These are phyloP conservation scores for Hypomyces perniciosus DNA, from an alignment of 2,329 filamentous ascomycete genomes.

Conservation along the genomic window DNA sequence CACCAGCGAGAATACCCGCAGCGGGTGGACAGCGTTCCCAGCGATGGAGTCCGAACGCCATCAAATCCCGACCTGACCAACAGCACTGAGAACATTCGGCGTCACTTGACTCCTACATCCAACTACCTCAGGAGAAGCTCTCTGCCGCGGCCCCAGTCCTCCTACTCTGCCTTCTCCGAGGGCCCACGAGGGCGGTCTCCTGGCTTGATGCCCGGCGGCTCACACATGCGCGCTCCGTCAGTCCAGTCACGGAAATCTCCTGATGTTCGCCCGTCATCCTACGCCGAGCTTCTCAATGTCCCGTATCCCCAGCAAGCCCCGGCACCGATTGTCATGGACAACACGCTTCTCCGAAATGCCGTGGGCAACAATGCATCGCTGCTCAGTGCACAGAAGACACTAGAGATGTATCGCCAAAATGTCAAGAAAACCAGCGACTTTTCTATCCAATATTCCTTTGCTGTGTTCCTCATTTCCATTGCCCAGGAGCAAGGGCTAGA, in stretches of 20 bases:
- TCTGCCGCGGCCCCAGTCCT: slow-evolving; percentile 64
- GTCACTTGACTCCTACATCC: slow-evolving; percentile 57
- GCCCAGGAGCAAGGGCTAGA: slow-evolving; percentile 70
- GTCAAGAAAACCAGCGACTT: slow-evolving; percentile 94
- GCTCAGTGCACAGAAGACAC: slow-evolving; percentile 83
- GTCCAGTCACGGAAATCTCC: slow-evolving; percentile 49
- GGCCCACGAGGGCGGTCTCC: slow-evolving; percentile 58
- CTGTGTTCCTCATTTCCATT: slow-evolving; percentile 85
- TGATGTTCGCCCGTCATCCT: slow-evolving; percentile 47
- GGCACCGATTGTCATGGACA: slow-evolving; percentile 66
- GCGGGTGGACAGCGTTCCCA: slow-evolving; percentile 37
- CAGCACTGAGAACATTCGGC: slow-evolving; percentile 45
- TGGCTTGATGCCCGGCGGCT: slow-evolving; percentile 35
- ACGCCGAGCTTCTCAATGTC: slow-evolving; percentile 56
- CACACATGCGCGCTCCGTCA: slow-evolving; percentile 43
- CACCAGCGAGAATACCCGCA: slow-evolving; percentile 46
- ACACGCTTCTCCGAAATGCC: slow-evolving; percentile 68
- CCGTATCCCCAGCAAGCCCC: slow-evolving; percentile 75
- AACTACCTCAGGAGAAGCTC: slow-evolving; percentile 50
- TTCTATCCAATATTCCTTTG: slow-evolving; percentile 92
- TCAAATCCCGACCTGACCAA: slow-evolving; percentile 50
- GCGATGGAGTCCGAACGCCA: slow-evolving; percentile 37
- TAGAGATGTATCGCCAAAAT: slow-evolving; percentile 96
- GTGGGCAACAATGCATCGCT: slow-evolving; percentile 89
- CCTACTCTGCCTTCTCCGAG: slow-evolving; percentile 71